Evolutionary conservation across 1,284 basidiomycete genomes (phyloP), one percentile per base, ranked within the genome.

Genomic region (Xerocomus minutiporus): DNA sequence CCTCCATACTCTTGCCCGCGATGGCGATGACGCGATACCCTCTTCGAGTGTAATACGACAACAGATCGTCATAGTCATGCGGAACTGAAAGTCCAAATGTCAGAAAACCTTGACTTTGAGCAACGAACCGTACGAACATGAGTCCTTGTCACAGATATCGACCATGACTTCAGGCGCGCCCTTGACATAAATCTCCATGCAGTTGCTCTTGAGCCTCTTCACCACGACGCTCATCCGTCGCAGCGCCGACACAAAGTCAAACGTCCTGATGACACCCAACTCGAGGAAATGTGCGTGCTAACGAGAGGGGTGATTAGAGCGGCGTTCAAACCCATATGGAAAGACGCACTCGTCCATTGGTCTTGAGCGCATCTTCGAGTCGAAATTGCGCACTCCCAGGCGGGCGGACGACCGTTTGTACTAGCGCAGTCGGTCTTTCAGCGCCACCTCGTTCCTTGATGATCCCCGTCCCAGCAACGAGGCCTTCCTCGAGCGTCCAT

Each of bases 11-110:
- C 77, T 98, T 99, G 35, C 97, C 97, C 4, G 97, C 97, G 59
- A 98, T 92, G 4, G 96, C 97, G 57, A 99, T 99, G 17, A 99
- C 97, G 54, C 97, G 88, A 73, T 96, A 99, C 34, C 97, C 97
- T 57, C 95, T 90, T 64, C 90, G 89, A 7, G 97, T 99, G 70
- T 99, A 99, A 71, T 98, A 98, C 5, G 93, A 92, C 15, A 99
- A 77, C 51, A 99, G 78, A 67, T 99, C 97, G 32, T 97, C 94
- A 67, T 97, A 99, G 71, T 99, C 96, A 55, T 88, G 81, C 0
- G 97, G 97, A 66, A 99, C 93, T 96, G 62, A 46, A 15, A 34
- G 43, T 42, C 23, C 13, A 17, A 41, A 44, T 34, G 42, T 53
- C 53, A 56, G 50, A 56, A 44, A 45, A n/a, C 41, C 35, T 5